Conservation (phyloP, 345 rosid species). For the Eucalyptus cladocalyx region DNA sequence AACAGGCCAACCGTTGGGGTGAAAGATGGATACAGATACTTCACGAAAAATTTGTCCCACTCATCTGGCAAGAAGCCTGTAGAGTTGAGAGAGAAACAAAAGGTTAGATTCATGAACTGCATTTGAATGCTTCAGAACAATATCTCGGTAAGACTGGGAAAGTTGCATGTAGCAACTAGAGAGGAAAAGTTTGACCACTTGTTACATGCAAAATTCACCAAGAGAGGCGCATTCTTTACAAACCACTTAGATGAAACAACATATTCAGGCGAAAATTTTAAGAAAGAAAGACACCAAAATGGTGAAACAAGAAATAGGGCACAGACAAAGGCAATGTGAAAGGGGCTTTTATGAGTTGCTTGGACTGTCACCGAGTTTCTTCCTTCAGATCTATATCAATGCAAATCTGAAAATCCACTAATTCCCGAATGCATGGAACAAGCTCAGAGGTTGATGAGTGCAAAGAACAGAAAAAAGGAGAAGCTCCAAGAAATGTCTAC, state of each 20-base stretch:
- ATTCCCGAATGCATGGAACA: neutral
- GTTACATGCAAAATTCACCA: neutral
- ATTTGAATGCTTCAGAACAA: neutral
- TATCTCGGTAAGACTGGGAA: neutral
- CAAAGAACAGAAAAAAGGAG: neutral
- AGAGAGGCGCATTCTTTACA: neutral
- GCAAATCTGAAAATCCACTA: neutral
- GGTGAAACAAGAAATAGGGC: neutral
- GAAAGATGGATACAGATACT: slow-evolving; percentile 76
- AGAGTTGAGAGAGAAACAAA: neutral
- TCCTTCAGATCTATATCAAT: neutral
- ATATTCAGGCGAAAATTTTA: neutral
- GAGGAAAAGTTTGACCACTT: neutral
- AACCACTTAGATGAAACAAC: neutral
- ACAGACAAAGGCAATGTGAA: neutral
- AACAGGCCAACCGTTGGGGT: slow-evolving; percentile 72
- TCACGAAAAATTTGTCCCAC: slow-evolving; percentile 69
- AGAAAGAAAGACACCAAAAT: neutral
- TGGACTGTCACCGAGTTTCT: neutral
- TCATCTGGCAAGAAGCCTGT: slow-evolving; percentile 85
- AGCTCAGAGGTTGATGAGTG: neutral
- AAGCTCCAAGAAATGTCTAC: neutral
- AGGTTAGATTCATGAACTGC: neutral
- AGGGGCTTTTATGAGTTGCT: neutral
- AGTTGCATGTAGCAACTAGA: neutral